These are phyloP conservation scores for Anaeromyces robustus DNA, from an alignment of 192 early-diverging fungal genomes.

Conservation along the genomic window DNA sequence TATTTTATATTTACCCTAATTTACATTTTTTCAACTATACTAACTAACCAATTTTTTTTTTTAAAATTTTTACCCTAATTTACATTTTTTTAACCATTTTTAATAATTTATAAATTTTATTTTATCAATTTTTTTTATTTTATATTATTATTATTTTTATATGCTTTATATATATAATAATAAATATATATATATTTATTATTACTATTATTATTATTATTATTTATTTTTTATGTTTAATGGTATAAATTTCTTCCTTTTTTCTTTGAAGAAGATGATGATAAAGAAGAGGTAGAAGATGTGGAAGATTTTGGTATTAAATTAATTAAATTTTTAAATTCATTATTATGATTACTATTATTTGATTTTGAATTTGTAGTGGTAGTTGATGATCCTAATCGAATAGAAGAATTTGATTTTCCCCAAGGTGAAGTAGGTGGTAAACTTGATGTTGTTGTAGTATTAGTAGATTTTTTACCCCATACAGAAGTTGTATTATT, in stretches of 20 bases:
- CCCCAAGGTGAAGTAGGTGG: not conserved
- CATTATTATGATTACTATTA: too few relatives aligned
- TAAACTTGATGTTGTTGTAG: not conserved
- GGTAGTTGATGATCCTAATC: not conserved
- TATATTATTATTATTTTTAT: too few relatives aligned
- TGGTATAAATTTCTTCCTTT: not conserved
- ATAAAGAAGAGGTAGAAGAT: not conserved
- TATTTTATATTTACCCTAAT: too few relatives aligned
- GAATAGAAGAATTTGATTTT: not conserved
- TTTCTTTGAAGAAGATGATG: not conserved
- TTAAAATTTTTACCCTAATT: too few relatives aligned
- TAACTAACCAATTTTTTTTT: too few relatives aligned
- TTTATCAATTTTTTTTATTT: too few relatives aligned
- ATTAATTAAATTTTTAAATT: not conserved
- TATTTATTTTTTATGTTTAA: not conserved
- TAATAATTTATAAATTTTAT: too few relatives aligned
- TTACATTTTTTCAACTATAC: too few relatives aligned
- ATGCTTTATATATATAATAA: too few relatives aligned
- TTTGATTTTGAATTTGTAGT: not conserved
- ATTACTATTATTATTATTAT: too few relatives aligned
- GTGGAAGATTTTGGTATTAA: not conserved
- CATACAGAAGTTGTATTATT: not conserved
- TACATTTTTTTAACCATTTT: too few relatives aligned
- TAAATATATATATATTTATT: too few relatives aligned
- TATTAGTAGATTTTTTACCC: not conserved